Base-by-base conservation (phyloP, 305 asterid species). In the Fraxinus nigra region DNA sequence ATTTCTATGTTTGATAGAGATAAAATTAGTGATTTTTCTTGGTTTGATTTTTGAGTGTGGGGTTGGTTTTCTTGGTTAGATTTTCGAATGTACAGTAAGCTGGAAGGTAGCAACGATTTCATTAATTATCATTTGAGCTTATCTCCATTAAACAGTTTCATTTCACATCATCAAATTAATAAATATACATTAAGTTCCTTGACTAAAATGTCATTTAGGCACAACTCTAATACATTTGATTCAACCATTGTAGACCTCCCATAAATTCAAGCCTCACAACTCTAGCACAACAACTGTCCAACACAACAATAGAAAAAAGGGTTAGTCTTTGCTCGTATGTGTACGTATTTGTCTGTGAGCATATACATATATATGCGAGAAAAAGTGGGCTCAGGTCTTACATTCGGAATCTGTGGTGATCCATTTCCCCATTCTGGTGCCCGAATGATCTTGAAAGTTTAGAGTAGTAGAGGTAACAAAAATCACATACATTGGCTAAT, bases 381-480 rank as follows among this genome's bases (percentile, higher is more conserved):
- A 51, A 51, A 6, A n/a, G 63, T 51, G 7, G 63, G 1, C 2
- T 13, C 3, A 30, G 33, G 33, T 30, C 33, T 30, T 30, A 30
- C 98, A 94, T 81, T 93, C 98, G 72, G 97, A 87, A 86, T 94
- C 95, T 0, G 97, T 91, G 70, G 93, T 93, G 87, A 94, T 89
- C 98, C 98, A 94, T 24, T 86, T 93, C 46, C 93, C 94, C 0
- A 82, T 30, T 69, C 90, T 85, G 40, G 81, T 85, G 28, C 72
- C 76, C 1, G 70, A 77, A 30, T 51, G 80, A 79, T 88, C 91
- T 78, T 72, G 38, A 51, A 78, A 77, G 63, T 86, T 90, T 8
- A 85, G 32, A 5, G 92, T 90, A 56, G 92, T 89, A 7, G 94
- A 83, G 63, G 77, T 87, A 1, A 81, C 0, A 35, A 91, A 89